These are phyloP conservation scores for Stellera chamaejasme DNA, from an alignment of 345 rosid species.

Conservation along the genomic window DNA sequence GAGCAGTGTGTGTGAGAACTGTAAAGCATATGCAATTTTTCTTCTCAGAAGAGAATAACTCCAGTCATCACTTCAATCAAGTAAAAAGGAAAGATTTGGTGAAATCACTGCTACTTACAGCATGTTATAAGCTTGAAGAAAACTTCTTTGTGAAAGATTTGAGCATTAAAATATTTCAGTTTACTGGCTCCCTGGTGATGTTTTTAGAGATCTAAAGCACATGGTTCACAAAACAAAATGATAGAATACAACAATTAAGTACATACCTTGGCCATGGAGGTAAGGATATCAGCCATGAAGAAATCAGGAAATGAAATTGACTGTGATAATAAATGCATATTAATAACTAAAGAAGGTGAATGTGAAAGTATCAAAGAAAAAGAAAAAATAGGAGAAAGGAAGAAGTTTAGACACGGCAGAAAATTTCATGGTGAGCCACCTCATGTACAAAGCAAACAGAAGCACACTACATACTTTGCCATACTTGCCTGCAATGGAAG, in stretches of 20 bases:
- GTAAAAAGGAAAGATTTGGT: too few species aligned
- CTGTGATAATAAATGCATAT: conserved; percentile 34
- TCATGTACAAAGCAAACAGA: not conserved
- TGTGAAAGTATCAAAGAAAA: not conserved
- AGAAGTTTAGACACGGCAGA: not conserved
- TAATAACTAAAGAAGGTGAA: conserved; percentile 4
- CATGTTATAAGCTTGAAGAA: too few species aligned
- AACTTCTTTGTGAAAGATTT: too few species aligned
- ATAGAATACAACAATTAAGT: conserved; percentile 5
- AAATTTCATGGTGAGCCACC: not conserved
- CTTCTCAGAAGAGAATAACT: not conserved
- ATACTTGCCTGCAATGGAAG: conserved; percentile 86
- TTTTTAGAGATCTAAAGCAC: not conserved
- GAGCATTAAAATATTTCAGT: not conserved
- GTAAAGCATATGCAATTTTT: conserved; percentile 1
- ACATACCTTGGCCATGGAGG: conserved; percentile 96
- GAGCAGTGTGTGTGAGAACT: conserved; percentile 10
- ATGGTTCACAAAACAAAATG: not conserved
- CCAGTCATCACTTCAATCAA: not conserved
- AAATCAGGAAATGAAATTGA: conserved; percentile 92
- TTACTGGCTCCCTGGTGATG: not conserved
- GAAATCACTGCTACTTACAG: too few species aligned
- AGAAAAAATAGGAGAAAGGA: not conserved
- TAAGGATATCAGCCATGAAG: conserved; percentile 91
- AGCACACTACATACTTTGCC: conserved; percentile 35